Evolutionary conservation across 1,284 basidiomycete genomes (phyloP).

Genomic region (Sporisorium graminicola): DNA sequence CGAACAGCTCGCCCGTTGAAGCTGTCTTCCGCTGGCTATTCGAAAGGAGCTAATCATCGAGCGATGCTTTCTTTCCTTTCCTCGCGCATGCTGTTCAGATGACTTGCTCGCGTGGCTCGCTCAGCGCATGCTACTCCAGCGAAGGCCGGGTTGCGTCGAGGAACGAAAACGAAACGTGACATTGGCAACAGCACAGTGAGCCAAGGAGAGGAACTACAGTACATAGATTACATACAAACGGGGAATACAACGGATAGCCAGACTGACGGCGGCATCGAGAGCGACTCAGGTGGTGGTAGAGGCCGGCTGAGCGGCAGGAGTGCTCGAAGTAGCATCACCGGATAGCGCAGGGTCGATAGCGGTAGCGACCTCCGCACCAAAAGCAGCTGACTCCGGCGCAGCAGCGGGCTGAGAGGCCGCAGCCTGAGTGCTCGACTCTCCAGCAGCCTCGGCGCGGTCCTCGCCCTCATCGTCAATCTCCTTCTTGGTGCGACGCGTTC

Average conservation of each 20-base stretch:
- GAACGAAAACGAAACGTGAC: no score
- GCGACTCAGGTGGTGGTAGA: constrained; percentile 14
- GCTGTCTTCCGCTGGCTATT: no score
- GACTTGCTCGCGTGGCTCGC: no score
- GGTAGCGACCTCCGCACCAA: not conserved
- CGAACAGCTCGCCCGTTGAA: no score
- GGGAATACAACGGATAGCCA: constrained; percentile 1
- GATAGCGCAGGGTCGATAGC: constrained; percentile 39
- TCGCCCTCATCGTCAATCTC: constrained; percentile 47
- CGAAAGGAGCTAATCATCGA: no score
- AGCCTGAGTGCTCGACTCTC: not conserved
- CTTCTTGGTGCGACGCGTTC: constrained; percentile 39
- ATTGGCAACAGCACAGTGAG: no score
- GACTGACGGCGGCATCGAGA: not conserved
- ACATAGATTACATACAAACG: constrained; percentile 31
- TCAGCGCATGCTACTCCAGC: no score
- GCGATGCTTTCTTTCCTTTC: no score
- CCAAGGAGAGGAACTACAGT: not conserved
- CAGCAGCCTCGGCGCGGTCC: constrained; percentile 17
- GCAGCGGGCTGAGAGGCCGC: not conserved
- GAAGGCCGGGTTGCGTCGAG: no score
- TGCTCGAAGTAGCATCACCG: constrained; percentile 5
- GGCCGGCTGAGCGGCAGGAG: constrained; percentile 14
- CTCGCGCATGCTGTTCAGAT: no score
- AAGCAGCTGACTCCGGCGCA: not conserved